Evolutionary conservation across 371 early-diverging fungal genomes (phyloP).

Genomic region (Saksenaea vasiformis): DNA sequence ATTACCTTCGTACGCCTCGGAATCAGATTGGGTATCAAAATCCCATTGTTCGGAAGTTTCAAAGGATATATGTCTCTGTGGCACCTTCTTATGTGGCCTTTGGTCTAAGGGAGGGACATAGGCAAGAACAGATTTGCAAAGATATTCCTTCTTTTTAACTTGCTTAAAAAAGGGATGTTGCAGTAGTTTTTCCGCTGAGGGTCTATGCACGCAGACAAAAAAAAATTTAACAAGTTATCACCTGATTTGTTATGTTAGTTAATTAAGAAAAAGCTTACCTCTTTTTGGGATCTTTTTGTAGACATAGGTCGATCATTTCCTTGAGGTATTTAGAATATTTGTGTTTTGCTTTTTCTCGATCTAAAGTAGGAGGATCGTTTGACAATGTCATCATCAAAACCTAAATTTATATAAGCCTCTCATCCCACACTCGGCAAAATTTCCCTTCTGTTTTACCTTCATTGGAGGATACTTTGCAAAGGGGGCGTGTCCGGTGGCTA

Average conservation of each 20-base stretch:
- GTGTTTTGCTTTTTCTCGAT: conserved; percentile 72
- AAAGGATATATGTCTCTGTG: conserved; percentile 32
- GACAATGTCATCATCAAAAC: conserved; percentile 89
- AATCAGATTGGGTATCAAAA: conserved; percentile 35
- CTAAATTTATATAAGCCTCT: conserved; percentile 27
- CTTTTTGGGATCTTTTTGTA: conserved; percentile 81
- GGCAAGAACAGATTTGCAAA: conserved; percentile 60
- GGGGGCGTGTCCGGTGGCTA: conserved; percentile 92
- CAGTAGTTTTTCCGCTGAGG: conserved; percentile 77
- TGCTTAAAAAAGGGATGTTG: conserved; percentile 82
- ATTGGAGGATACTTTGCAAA: conserved; percentile 90
- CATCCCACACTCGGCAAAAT: background rate
- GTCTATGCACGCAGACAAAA: conserved; percentile 60
- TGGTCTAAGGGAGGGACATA: conserved; percentile 73
- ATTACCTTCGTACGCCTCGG: conserved; percentile 7
- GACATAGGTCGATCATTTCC: conserved; percentile 85
- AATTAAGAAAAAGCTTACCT: conserved; percentile 55
- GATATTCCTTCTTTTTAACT: conserved; percentile 74
- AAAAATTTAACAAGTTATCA: background rate
- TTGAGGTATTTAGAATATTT: conserved; percentile 79
- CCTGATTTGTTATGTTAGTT: background rate
- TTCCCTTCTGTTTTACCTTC: conserved; percentile 56
- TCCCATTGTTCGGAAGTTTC: conserved; percentile 48
- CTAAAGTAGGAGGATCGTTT: conserved; percentile 87
- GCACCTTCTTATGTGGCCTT: conserved; percentile 52